phyloP scores from a whole-genome alignment of 495 filamentous ascomycete genomes.

The Darksidea phi region DNA sequence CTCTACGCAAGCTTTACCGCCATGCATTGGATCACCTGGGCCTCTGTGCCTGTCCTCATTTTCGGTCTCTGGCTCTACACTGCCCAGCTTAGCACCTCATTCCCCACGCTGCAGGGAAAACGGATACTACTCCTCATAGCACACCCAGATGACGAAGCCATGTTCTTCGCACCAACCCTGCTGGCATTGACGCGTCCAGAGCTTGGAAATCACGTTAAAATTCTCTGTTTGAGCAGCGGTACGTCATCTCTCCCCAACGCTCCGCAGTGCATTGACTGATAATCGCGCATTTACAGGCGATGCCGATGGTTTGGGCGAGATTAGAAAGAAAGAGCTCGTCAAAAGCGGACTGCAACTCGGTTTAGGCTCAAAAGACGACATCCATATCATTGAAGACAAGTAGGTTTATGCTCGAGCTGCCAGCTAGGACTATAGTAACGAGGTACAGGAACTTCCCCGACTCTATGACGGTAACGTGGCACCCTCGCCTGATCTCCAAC shows the following conservation, averaged over 20 bases:
- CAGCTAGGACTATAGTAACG: not conserved
- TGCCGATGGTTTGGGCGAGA: conserved; percentile 81
- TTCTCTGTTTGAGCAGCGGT: conserved; percentile 87
- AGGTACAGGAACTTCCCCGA: conserved; percentile 70
- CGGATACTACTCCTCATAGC: conserved; percentile 88
- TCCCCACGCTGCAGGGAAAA: conserved; percentile 73
- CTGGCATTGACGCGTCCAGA: conserved; percentile 71
- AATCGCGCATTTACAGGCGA: conserved; percentile 54
- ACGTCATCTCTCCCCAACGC: conserved; percentile 31
- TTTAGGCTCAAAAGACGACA: conserved; percentile 66
- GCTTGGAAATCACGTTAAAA: conserved; percentile 84
- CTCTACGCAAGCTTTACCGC: conserved; percentile 7
- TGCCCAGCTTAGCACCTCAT: conserved; percentile 53
- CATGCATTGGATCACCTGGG: conserved; percentile 40
- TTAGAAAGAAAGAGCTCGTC: conserved; percentile 76
- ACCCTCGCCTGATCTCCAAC: conserved; percentile 61
- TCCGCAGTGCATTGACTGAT: not conserved
- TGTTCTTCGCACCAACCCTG: conserved; percentile 95
- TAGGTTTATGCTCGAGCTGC: conserved; percentile 27
- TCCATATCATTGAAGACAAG: conserved; percentile 77
- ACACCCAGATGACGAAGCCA: conserved; percentile 97
- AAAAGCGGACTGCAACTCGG: conserved; percentile 75
- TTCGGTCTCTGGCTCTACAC: conserved; percentile 58
- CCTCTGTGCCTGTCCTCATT: conserved; percentile 61
- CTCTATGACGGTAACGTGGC: conserved; percentile 77